phyloP scores from a whole-genome alignment of 768 basidiomycete species.

The Hysterangium stoloniferum region DNA sequence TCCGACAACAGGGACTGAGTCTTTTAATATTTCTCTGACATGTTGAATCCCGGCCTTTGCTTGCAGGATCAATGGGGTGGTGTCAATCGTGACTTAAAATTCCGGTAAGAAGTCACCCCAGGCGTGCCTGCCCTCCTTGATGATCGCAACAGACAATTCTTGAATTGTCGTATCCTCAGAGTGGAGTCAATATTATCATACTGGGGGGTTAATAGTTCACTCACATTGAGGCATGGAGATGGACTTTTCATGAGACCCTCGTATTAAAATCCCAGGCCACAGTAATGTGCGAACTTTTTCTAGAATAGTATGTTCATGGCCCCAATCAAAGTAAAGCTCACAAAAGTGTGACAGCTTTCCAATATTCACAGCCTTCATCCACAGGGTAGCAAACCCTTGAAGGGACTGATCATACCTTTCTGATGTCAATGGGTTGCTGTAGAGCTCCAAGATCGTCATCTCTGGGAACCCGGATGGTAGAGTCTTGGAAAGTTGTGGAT shows the following conservation, averaged over 20 bases:
- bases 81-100: not conserved
- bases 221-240: not conserved
- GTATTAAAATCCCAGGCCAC: constrained; percentile 59
- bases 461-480: constrained; percentile 65
- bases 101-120: not conserved
- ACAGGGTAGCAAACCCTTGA: constrained; percentile 17
- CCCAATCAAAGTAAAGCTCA: constrained; percentile 91
- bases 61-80: too few species aligned
- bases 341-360: constrained; percentile 67
- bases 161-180: not conserved
- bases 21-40: too few species aligned
- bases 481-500: constrained; percentile 50
- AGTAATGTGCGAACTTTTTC: constrained; percentile 77
- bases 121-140: not conserved
- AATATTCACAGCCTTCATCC: constrained; percentile 56
- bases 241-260: not conserved
- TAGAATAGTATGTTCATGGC: constrained; percentile 69
- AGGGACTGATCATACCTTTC: constrained; percentile 38
- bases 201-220: too few species aligned
- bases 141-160: not conserved
- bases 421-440: constrained; percentile 70
- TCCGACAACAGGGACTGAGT: too few species aligned
- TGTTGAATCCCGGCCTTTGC: too few species aligned
- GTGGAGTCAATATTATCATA: too few species aligned
- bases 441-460: constrained; percentile 65